phyloP scores from a whole-genome alignment of 805 yeast genomes.

The Zygotorulaspora danielsina region DNA sequence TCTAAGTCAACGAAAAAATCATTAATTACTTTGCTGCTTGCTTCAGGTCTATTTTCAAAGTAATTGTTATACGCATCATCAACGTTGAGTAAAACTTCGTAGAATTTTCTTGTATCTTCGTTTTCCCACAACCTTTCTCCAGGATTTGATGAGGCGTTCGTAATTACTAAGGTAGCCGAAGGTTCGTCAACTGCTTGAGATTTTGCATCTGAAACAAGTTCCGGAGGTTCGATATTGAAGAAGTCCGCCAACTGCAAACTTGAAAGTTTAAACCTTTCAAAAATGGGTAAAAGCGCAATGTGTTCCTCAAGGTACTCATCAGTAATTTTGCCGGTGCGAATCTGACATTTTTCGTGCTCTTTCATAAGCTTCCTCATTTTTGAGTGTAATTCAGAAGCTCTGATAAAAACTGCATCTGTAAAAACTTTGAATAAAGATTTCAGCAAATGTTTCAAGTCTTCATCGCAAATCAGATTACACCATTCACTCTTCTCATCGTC shows the following conservation, averaged over 20 bases:
- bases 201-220: conserved; percentile 28
- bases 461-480: conserved; percentile 30
- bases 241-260: conserved; percentile 43
- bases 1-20: conserved; percentile 44
- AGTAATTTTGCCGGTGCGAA: conserved; percentile 58
- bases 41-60: conserved; percentile 7
- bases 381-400: conserved; percentile 37
- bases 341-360: conserved; percentile 50
- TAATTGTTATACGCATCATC: conserved; percentile 33
- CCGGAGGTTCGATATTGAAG: conserved; percentile 40
- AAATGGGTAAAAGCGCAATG: conserved; percentile 34
- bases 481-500: conserved; percentile 28
- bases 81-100: conserved; percentile 49
- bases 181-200: conserved; percentile 28
- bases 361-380: conserved; percentile 36
- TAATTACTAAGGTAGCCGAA: conserved; percentile 28
- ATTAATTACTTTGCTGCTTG: conserved; percentile 31
- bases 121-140: conserved; percentile 54
- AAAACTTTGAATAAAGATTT: conserved; percentile 41
- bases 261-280: conserved; percentile 43
- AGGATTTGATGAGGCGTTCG: conserved; percentile 20
- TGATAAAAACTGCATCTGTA: conserved; percentile 40
- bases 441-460: conserved; percentile 28
- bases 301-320: conserved; percentile 39
- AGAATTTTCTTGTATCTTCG: conserved; percentile 60